Evolutionary conservation across 139 green algal genomes (phyloP), one percentile per base, ranked within the genome.

Genomic region (Coccomyxa sp.): DNA sequence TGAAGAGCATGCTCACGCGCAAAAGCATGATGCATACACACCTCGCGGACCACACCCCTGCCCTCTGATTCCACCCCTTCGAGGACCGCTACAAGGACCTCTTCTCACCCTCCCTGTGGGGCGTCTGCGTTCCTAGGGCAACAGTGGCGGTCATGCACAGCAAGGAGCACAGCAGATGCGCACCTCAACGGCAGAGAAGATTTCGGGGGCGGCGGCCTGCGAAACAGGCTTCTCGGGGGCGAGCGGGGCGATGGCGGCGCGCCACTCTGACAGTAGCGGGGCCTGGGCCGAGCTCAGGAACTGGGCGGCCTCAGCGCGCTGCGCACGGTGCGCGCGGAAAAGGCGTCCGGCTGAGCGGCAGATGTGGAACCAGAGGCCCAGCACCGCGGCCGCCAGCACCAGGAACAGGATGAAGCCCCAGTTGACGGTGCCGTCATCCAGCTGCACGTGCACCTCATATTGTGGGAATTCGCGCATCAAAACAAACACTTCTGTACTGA

Each of bases 391-490:
- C 23, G 1, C 23, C 74, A 58, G 74, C 23, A 31, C 9, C n/a
- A 79, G 15, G 74, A 79, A 79, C 23, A 79, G 28, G 74, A 79
- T 79, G 74, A 79, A 45, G 74, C 74, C 74, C 74, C 74, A 79
- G 10, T 79, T 79, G 74, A 79, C 1, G 74, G 23, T 79, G 74
- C 74, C 74, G 28, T 79, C 74, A 28, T 79, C 23, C 15, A 58
- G 18, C 74, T 79, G 74, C 74, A 79, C 74, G 9, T 9, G 9
- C 63, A 71, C 63, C 63, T n/a, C n/a, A n/a, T 71, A 1, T 14
- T 71, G 38, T 51, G 38, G 7, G 7, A 51, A 51, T 51, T 51
- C n/a, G n/a, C n/a, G 38, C 38, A 51, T 7, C 38, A 51, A 51
- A 51, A 51, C 3, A 51, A 51, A 51, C 3, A 51, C 38, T 51